Evolutionary conservation across 768 basidiomycete genomes (phyloP).

Genomic region (Agaricus bisporus): DNA sequence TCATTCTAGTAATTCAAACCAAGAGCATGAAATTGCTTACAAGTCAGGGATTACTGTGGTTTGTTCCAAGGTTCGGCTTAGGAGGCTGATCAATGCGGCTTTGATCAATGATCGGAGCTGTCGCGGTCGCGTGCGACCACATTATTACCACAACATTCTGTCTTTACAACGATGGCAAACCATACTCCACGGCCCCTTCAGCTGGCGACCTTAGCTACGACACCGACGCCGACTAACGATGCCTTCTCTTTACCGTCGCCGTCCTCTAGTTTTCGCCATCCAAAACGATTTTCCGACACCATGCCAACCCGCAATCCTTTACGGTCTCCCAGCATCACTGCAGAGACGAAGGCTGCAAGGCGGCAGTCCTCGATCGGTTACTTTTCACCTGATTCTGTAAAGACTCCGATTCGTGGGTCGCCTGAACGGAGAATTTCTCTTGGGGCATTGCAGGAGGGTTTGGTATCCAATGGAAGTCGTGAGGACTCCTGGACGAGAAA

Average conservation of each 20-base stretch:
- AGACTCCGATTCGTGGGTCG: constrained; percentile 10
- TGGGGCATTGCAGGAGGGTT: not conserved
- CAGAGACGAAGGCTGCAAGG: constrained; percentile 18
- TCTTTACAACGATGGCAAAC: not conserved
- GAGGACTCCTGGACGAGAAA: constrained; percentile 15
- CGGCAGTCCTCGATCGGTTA: constrained; percentile 55
- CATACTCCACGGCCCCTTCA: constrained; percentile 9
- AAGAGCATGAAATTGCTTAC: too few relatives aligned
- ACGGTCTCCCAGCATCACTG: not conserved
- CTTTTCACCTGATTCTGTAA: constrained; percentile 21
- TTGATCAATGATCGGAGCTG: not conserved
- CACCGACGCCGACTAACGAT: not conserved
- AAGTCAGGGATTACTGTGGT: too few relatives aligned
- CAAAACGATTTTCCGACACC: constrained; percentile 2
- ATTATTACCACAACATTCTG: too few relatives aligned
- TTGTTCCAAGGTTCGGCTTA: too few relatives aligned
- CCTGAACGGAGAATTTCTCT: constrained; percentile 13
- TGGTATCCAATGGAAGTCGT: not conserved
- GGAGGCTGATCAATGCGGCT: too few relatives aligned
- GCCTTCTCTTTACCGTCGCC: constrained; percentile 1
- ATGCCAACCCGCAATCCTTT: not conserved
- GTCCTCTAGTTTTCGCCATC: not conserved
- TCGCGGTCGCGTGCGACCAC: not conserved
- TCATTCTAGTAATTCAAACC: not conserved
- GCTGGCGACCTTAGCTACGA: not conserved